Conservation (phyloP, 2,329 filamentous ascomycete species). For the Venturia effusa region DNA sequence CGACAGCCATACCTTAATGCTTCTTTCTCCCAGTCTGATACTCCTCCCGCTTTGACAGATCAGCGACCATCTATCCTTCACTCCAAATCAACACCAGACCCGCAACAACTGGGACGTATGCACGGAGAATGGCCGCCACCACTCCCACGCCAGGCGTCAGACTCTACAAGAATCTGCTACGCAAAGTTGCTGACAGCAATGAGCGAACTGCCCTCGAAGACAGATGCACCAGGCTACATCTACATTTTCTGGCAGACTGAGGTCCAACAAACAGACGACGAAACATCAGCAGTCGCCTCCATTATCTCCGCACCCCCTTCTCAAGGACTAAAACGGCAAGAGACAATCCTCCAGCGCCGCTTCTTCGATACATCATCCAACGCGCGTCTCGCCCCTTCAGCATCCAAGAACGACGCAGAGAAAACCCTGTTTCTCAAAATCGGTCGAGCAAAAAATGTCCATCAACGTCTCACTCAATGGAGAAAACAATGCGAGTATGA, state of each 20-base stretch:
- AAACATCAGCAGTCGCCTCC: slow-evolving; percentile 29
- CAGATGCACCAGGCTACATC: slow-evolving; percentile 59
- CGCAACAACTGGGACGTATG: not conserved
- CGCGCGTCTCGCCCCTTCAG: not conserved
- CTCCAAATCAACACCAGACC: slow-evolving; percentile 10
- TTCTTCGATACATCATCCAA: slow-evolving; percentile 11
- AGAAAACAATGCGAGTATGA: slow-evolving; percentile 84
- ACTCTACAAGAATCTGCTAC: slow-evolving; percentile 1
- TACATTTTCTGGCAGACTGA: slow-evolving; percentile 98
- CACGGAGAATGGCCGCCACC: slow-evolving; percentile 10
- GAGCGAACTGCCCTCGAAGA: slow-evolving; percentile 8
- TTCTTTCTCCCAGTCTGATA: slow-evolving; percentile 1
- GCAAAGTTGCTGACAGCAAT: slow-evolving; percentile 10
- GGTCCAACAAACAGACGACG: slow-evolving; percentile 41
- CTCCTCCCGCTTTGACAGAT: not conserved
- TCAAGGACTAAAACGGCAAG: slow-evolving; percentile 14
- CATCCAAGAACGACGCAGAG: not conserved
- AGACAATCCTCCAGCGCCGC: slow-evolving; percentile 5
- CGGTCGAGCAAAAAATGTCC: slow-evolving; percentile 67
- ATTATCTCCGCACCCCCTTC: slow-evolving; percentile 39
- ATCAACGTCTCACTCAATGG: slow-evolving; percentile 87
- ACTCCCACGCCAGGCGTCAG: slow-evolving; percentile 9
- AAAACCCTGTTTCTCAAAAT: slow-evolving; percentile 41
- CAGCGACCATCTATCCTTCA: not conserved
- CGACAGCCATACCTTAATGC: slow-evolving; percentile 1